phyloP scores from a whole-genome alignment of 73 alveolate genomes.

The Stentor roeselii region DNA sequence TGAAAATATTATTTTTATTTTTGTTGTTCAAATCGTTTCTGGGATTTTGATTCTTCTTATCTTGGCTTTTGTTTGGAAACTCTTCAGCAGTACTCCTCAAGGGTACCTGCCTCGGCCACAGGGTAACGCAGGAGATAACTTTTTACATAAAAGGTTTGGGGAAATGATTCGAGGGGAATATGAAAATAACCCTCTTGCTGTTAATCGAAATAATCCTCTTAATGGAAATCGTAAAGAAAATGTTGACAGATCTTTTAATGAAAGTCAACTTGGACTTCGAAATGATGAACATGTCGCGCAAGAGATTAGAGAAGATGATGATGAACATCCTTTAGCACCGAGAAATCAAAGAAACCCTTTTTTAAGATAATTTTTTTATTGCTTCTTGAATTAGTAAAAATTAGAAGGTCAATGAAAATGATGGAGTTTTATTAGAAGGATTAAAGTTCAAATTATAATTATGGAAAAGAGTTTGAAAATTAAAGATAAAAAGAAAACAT shows the following conservation, averaged over 20 bases:
- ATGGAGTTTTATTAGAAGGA: too few species aligned
- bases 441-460: too few species aligned
- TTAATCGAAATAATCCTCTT: too few species aligned
- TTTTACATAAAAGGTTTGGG: neutral
- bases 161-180: too few species aligned
- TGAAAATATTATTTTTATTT: neutral
- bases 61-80: neutral
- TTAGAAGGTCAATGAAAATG: too few species aligned
- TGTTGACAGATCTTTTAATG: too few species aligned
- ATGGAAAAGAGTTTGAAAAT: too few species aligned
- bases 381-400: too few species aligned
- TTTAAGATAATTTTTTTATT: neutral
- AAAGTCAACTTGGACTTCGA: too few species aligned
- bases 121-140: neutral
- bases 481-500: too few species aligned
- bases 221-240: too few species aligned
- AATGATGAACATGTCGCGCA: neutral
- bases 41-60: neutral
- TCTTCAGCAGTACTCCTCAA: neutral
- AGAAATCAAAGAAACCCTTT: neutral
- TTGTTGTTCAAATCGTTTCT: neutral
- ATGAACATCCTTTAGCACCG: conserved; percentile 6
- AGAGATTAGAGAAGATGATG: neutral
- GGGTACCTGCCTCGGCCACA: conserved; percentile 1
- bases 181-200: too few species aligned